Percentiles rank a stretch among this genome's conserved stretches.
Conservation (phyloP, 1,284 basidiomycete genomes). For the Caloboletus inedulis region DNA sequence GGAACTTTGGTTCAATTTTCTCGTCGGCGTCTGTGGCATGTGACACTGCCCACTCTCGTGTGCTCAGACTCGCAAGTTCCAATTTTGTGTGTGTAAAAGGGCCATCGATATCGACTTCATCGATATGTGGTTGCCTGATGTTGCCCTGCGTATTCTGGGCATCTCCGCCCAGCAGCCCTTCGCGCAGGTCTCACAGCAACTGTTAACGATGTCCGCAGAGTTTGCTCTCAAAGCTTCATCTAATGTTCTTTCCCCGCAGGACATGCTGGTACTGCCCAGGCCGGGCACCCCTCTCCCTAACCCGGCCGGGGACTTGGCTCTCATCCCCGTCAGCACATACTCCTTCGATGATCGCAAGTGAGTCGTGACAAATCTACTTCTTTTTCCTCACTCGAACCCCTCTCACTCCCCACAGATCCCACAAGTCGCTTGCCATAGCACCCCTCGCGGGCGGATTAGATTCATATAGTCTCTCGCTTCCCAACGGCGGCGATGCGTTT, state of each 20-base stretch:
- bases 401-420: constrained; percentile 47
- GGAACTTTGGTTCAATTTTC: neutral
- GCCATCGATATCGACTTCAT: constrained; percentile 14
- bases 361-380: constrained; percentile 29
- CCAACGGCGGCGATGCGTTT: constrained; percentile 68
- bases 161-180: constrained; percentile 52
- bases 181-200: constrained; percentile 20
- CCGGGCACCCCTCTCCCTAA: constrained; percentile 68
- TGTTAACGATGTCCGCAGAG: constrained; percentile 33
- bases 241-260: constrained; percentile 65
- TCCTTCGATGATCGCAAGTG: constrained; percentile 69
- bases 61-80: neutral
- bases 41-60: neutral
- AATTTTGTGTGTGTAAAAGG: neutral
- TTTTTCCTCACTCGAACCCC: neutral
- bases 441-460: constrained; percentile 49
- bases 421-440: constrained; percentile 63
- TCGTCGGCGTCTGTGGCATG: neutral
- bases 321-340: constrained; percentile 69
- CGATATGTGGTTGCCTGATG: constrained; percentile 35
- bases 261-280: constrained; percentile 70
- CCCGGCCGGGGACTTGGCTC: constrained; percentile 57
- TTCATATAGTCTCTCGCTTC: constrained; percentile 52
- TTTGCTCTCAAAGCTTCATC: constrained; percentile 57
- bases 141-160: constrained; percentile 42